Evolutionary conservation across 2,329 filamentous ascomycete species (phyloP), one percentile per base, ranked within the genome.

Genomic region (Xylaria sp.): DNA sequence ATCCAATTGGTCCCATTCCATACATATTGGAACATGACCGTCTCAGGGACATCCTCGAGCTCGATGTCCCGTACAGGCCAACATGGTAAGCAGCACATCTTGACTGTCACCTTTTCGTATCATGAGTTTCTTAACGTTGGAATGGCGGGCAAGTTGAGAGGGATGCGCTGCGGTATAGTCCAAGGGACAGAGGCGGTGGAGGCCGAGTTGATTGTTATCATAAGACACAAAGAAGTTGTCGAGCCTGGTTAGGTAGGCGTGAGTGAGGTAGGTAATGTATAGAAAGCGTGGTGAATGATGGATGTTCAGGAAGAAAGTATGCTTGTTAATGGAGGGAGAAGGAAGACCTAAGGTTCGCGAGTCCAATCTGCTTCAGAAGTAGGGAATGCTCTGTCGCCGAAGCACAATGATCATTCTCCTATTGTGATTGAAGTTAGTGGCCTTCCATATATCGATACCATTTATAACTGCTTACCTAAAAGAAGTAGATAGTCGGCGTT

Each of bases 71-170:
- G 75, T 53, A 81, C 83, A 0, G 84, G 81, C 76, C 85, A 86
- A 72, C 83, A 86, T 5, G 82, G 81, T n/a, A 86, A 78, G 61
- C 67, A 72, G 72, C 85, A 88, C 85, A 87, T 87, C 17, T 38
- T 39, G 29, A 39, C 22, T 25, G 10, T 5, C 29, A 20, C 22
- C 6, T 49, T 17, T 13, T 25, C 13, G 38, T 54, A 15, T 5
- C 2, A 7, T 11, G n/a, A 10, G 13, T 20, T 51, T 20, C n/a
- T 25, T 17, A 38, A 31, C 25, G 15, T 22, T 42, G n/a, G 29
- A 29, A 13, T 15, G 36, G 42, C n/a, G 13, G 11, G 17, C 4
- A n/a, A 54, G 31, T 2, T 4, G 27, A 25, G 22, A 20, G 22
- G 20, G 17, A 27, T 50, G 39, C 22, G 36, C 20, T 4, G 54